A percentile compares a stretch with the other conserved stretches of the same genome.
Evolutionary conservation across 139 green algal species (phyloP).

Genomic region (Coelastrella sp.): DNA sequence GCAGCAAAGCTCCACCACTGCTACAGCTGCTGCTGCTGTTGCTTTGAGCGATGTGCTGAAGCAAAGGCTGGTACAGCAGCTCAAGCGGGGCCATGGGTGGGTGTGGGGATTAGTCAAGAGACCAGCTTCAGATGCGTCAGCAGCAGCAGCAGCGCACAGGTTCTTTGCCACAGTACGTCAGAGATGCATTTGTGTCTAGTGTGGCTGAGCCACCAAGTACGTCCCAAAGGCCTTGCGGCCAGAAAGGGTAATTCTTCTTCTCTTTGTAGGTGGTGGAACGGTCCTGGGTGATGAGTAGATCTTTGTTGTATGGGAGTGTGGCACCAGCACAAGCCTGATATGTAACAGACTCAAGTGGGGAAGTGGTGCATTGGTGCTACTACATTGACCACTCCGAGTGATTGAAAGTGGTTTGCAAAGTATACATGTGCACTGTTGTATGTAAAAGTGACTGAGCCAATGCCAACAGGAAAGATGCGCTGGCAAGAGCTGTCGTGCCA

Average conservation of each 20-base stretch:
- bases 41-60: background rate
- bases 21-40: background rate
- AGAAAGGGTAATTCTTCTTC: no score
- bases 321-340: no score
- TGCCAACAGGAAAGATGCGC: no score
- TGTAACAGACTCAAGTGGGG: no score
- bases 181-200: background rate
- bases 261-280: slow-evolving; percentile 18
- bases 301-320: slow-evolving; percentile 18
- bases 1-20: background rate
- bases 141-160: background rate
- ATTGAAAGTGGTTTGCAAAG: no score
- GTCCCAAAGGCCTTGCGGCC: no score
- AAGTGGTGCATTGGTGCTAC: no score
- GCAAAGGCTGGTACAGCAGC: slow-evolving; percentile 17
- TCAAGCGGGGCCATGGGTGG: background rate
- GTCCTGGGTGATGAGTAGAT: background rate
- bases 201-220: no score
- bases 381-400: no score
- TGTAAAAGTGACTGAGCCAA: no score
- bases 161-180: background rate
- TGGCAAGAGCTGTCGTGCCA: no score
- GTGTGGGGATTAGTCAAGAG: slow-evolving; percentile 8
- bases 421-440: no score
- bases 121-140: background rate